Percentiles rank a stretch among this genome's conserved stretches.
Conservation (phyloP, 75 land plant genomes). For the Chamaecyparis obtusa region DNA sequence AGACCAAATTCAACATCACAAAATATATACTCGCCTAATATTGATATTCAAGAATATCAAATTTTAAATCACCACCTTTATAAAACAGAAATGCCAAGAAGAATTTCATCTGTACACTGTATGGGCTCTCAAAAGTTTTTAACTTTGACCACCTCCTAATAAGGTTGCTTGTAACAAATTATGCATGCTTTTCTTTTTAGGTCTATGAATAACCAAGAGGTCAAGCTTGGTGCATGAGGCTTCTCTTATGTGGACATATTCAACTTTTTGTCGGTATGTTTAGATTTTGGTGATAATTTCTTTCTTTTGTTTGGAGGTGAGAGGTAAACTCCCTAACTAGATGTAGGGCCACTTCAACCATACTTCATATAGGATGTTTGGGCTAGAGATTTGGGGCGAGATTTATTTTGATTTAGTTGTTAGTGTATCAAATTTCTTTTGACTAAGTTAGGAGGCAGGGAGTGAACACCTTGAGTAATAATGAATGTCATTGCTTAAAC, state of each 20-base stretch:
- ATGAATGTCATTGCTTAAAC: too few species aligned
- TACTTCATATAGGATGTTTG: not conserved
- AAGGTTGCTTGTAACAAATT: not conserved
- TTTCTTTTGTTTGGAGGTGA: not conserved
- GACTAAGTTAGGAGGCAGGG: not conserved
- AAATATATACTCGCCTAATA: not conserved
- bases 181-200: not conserved
- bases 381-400: too few species aligned
- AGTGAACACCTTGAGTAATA: not conserved
- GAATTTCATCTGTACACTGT: not conserved
- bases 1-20: not conserved
- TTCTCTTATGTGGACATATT: not conserved
- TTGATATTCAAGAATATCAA: not conserved
- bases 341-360: not conserved
- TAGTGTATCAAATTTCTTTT: not conserved
- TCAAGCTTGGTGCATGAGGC: not conserved
- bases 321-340: not conserved
- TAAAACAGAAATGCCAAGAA: not conserved
- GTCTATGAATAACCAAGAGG: not conserved
- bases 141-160: not conserved
- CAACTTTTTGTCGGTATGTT: not conserved
- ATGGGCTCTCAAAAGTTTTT: not conserved
- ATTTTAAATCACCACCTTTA: not conserved
- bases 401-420: not conserved
- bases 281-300: not conserved